Evolutionary conservation across 2,329 filamentous ascomycete genomes (phyloP), one percentile per base, ranked within the genome.

Genomic region (Anisogramma anomala): DNA sequence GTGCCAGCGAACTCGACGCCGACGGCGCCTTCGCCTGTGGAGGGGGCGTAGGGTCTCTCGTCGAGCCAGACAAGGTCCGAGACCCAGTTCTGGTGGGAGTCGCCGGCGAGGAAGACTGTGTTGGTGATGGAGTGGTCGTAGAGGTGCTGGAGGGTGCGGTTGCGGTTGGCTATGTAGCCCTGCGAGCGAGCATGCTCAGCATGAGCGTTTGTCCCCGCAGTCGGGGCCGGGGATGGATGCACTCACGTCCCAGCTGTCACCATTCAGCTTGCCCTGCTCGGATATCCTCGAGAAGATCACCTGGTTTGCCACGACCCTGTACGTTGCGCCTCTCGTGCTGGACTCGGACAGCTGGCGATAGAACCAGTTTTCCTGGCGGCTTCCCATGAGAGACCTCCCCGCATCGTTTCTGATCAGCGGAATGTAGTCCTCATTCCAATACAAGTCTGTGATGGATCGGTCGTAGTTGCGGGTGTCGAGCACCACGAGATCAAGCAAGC

Each of bases 341-440:
- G 77, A 80, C 34, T 69, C 56, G 7, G 65, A 67, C 8, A 83
- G 61, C 32, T 67, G 62, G 33, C 68, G 66, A 55, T 82, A 82
- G 59, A 84, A 79, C 83, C 83, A 87, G 50, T 74, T 72, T 57
- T 87, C 83, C 55, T 87, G 82, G 10, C 72, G 71, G 1, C 69
- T 65, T 3, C 82, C 83, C 80, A 87, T 85, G 49, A 87, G 61
- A 0, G 71, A 72, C 4, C 82, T 72, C 6, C 74, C 71, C 3
- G 78, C 74, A 43, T 86, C 79, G 50, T 84, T 72, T 14, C 72
- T 53, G 46, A 86, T 63, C 52, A 79, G 71, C 14, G 73, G 53
- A 44, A 85, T 63, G 52, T 82, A 82, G 28, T 74, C 64, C 1
- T 68, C 68, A 52, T 82, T 82, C 67, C 71, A 74, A 47, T 66